A percentile compares a stretch with the other conserved stretches of the same genome.
phyloP scores from a whole-genome alignment of 2,329 filamentous ascomycete species.

The Bipolaris zeicola region DNA sequence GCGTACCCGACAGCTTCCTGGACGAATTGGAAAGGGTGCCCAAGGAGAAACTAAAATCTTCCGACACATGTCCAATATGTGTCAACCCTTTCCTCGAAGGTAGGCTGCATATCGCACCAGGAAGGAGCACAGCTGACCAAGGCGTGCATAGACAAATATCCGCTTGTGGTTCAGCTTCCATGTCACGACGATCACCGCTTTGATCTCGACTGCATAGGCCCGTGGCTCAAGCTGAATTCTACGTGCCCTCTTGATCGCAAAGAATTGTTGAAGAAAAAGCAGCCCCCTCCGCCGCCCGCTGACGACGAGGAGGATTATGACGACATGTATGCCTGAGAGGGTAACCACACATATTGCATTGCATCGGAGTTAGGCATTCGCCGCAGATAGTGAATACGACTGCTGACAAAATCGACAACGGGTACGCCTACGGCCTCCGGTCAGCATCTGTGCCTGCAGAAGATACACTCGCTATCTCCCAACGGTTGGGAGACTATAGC shows the following conservation, averaged over 20 bases:
- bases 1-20: constrained; percentile 65
- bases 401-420: background rate
- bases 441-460: background rate
- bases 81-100: constrained; percentile 65
- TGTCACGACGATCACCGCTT: constrained; percentile 67
- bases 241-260: constrained; percentile 68
- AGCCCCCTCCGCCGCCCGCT: constrained; percentile 50
- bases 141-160: constrained; percentile 56
- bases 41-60: constrained; percentile 58
- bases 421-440: background rate
- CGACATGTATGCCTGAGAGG: constrained; percentile 55
- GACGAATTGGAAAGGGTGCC: constrained; percentile 65
- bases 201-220: constrained; percentile 68
- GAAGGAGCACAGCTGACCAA: constrained; percentile 24
- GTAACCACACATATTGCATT: constrained; percentile 4
- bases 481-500: background rate
- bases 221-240: constrained; percentile 67
- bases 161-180: constrained; percentile 66
- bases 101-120: constrained; percentile 28
- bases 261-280: constrained; percentile 62
- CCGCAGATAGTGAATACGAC: constrained; percentile 4
- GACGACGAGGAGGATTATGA: constrained; percentile 59
- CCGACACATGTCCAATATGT: constrained; percentile 65
- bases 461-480: background rate
- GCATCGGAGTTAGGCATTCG: constrained; percentile 11